Base-by-base conservation (phyloP, 805 yeast species). In the Candida tallmaniae region DNA sequence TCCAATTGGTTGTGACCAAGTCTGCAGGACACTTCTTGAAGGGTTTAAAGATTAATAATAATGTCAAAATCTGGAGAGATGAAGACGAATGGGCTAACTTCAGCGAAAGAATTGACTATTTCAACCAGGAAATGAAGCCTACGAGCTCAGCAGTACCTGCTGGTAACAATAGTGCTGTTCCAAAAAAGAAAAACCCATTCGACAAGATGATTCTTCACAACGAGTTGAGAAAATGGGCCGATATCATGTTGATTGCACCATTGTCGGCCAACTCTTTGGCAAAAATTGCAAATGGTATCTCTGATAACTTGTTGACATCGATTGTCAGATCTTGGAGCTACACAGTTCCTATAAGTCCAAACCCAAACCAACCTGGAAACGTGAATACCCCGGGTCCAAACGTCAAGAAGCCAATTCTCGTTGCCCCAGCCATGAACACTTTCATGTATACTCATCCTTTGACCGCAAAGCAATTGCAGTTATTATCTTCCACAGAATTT, bases 41-140 rank as follows among this genome's bases (percentile, higher is more conserved):
- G 53, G 90, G 94, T 40, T 57, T 82, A 33, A 58, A 77, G 48
- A 59, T 76, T 52, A 57, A 84, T 15, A 70, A 81, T 12, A 80
- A 80, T 47, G 86, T 88, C 16, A 80, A 80, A 41, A 76, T 89
- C 12, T 90, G 97, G 97, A 73, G 89, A 51, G 97, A 93, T 52
- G 73, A 75, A 39, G 98, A 93, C 55, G 97, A 90, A 60, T 90
- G 98, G 98, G 72, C 62, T 11, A 64, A 65, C 37, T 62, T 53
- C 32, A 52, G 51, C 32, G 66, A 60, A 32, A 20, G 35, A 11
- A 31, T 36, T n/a, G 41, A 41, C 18, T 44, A 39, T 33, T 39
- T 40, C 36, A 36, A 36, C 18, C 39, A 45, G 27, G 42, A 47
- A 24, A 39, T 38, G 12, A 39, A 49, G 0, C 47, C 52, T 18